Base-by-base conservation (phyloP, 1,284 basidiomycete genomes). In the Sporisorium sorghi region DNA sequence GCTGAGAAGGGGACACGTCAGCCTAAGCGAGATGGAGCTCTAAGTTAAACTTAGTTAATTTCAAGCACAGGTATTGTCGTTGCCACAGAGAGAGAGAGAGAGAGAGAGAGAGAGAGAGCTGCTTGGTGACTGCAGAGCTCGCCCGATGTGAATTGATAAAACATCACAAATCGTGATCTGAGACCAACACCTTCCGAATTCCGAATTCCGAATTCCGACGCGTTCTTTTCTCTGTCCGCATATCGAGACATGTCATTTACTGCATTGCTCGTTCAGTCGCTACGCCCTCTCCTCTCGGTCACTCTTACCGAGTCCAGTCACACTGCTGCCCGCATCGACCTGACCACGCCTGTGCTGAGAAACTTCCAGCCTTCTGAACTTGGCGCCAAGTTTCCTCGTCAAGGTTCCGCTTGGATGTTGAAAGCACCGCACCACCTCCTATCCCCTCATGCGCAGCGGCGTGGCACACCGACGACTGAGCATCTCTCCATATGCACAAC, bases 181-280 rank as follows among this genome's bases (percentile, higher is more conserved):
- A 47, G 46, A 47, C 44, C 24, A 28, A 46, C 44, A 44, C 43
- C n/a, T n/a, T n/a, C n/a, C n/a, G n/a, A n/a, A n/a, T n/a, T n/a
- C n/a, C 15, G 12, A 24, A 15, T 30, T 19, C 15, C 19, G 17
- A 57, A 48, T 40, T 32, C 37, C 37, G 19, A 12, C 46, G 23
- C 43, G 43, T 26, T 24, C 3, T 8, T 24, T 9, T 8, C 5
- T 2, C 28, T 15, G 19, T 11, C 66, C 47, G 56, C 53, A 26
- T 19, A 52, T 62, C 33, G 69, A 43, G 63, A 72, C 69, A 72
- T 72, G 69, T 72, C 69, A 72, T 28, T 55, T 66, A 66, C 56
- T 58, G 69, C 69, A 35, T 21, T 15, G 26, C 40, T 40, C 44
- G 12, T 11, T 24, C 19, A 19, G n/a, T n/a, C n/a, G n/a, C 12